Percentiles rank a stretch among this genome's conserved stretches.
Evolutionary conservation across 1,139 yeast genomes (phyloP).

Genomic region (Magnusiomyces ingens): DNA sequence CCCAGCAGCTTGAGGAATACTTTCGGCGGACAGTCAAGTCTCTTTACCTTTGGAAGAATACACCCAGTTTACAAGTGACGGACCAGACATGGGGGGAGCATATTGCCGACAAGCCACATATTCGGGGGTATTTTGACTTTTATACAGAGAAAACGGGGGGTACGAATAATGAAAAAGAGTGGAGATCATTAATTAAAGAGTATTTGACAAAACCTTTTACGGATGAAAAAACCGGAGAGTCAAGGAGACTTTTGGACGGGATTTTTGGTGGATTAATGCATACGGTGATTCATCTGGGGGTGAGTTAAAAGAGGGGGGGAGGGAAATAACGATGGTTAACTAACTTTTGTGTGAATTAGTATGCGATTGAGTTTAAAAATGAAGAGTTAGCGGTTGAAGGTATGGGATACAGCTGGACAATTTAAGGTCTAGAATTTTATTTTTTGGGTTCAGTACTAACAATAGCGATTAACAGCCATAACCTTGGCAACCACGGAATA

Average conservation of each 20-base stretch:
- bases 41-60: constrained; percentile 24
- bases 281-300: constrained; percentile 31
- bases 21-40: constrained; percentile 17
- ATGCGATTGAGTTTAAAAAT: constrained; percentile 30
- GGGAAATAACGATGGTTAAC: neutral
- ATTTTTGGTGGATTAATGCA: constrained; percentile 28
- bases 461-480: neutral
- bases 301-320: neutral
- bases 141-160: constrained; percentile 29
- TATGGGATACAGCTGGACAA: neutral
- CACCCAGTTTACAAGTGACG: constrained; percentile 30
- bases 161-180: constrained; percentile 21
- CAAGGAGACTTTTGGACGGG: constrained; percentile 19
- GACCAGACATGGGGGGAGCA: constrained; percentile 29
- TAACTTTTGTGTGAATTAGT: constrained; percentile 9
- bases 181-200: constrained; percentile 23
- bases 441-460: too few relatives aligned
- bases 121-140: constrained; percentile 29
- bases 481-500: constrained; percentile 1
- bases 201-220: constrained; percentile 14
- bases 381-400: constrained; percentile 29
- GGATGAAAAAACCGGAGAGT: constrained; percentile 11
- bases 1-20: constrained; percentile 16
- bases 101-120: constrained; percentile 26
- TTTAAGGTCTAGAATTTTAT: too few relatives aligned